Evolutionary conservation across 176 grass and related monocot species (phyloP).

Genomic region (Phoenix dactylifera): DNA sequence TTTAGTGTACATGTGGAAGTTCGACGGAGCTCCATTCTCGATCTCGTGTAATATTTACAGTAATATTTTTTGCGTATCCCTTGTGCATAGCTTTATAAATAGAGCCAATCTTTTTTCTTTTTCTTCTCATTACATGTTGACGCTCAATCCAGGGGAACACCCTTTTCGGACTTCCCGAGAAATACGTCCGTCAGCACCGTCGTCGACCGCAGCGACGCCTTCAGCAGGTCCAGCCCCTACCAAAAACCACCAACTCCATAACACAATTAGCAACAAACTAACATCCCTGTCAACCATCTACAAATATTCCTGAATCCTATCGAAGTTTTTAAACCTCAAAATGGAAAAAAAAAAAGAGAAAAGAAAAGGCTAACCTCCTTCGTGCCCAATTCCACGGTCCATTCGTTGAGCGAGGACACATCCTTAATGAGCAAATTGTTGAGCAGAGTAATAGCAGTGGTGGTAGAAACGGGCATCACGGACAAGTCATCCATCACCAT

Average conservation of each 20-base stretch:
- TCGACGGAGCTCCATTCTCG: too few species aligned
- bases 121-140: too few species aligned
- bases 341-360: neutral
- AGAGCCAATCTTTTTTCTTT: too few species aligned
- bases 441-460: constrained; percentile 50
- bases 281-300: too few species aligned
- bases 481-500: constrained; percentile 61
- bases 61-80: too few species aligned
- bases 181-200: constrained; percentile 55
- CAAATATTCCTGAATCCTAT: too few species aligned
- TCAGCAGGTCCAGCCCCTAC: constrained; percentile 40
- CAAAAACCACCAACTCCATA: neutral
- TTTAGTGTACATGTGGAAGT: too few species aligned
- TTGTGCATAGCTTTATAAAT: too few species aligned
- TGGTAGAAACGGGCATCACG: constrained; percentile 53
- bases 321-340: neutral
- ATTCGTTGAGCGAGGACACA: constrained; percentile 31
- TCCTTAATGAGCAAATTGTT: constrained; percentile 50
- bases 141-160: too few species aligned
- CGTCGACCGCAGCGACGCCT: constrained; percentile 28
- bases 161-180: neutral
- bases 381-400: constrained; percentile 21
- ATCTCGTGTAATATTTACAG: too few species aligned
- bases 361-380: constrained; percentile 25
- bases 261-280: neutral